Evolutionary conservation across 148 eudicot species (phyloP), one percentile per base, ranked within the genome.

Genomic region (Persicaria tinctoria): DNA sequence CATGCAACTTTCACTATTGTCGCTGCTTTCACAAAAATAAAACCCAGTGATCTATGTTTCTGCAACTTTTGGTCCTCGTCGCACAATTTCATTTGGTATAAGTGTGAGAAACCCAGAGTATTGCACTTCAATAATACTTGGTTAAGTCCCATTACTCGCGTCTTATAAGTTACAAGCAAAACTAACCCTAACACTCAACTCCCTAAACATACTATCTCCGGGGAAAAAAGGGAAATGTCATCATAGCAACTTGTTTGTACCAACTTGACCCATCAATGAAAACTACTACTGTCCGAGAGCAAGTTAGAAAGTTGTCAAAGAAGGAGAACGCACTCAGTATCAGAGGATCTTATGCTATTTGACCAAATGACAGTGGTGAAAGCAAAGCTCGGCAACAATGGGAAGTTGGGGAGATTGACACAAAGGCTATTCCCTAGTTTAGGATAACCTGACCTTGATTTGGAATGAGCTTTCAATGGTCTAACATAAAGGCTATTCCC

Each of bases 141-240:
- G 41, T 88, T 86, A 84, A 90, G 95, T 79, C 72, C 49, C 3
- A 32, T 32, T 32, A 1, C 41, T 32, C 2, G 2, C 41, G 0
- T 10, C 14, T 60, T 60, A 27, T 8, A 20, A 23, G 46, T 6
- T n/a, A 9, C 14, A 32, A 14, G 38, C 14, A 7, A 32, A 38
- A 32, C 11, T 8, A 27, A 32, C 41, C 41, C 41, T 32, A 2
- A 32, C 41, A 32, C 41, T 32, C 41, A 32, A 32, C 41, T 32
- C 41, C 41, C 2, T 78, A 51, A 47, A 54, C 20, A 53, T 70
- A 23, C 46, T 59, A n/a, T 57, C 32, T 80, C 77, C 82, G 98
- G 87, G 97, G 89, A 8, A 96, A 94, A 77, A 94, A 90, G 86
- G 98, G 97, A 77, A 96, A 95, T 79, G 81, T 90, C 41, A 85